Conservation (phyloP, 1,284 basidiomycete species). For the Cryptococcus sp. region DNA sequence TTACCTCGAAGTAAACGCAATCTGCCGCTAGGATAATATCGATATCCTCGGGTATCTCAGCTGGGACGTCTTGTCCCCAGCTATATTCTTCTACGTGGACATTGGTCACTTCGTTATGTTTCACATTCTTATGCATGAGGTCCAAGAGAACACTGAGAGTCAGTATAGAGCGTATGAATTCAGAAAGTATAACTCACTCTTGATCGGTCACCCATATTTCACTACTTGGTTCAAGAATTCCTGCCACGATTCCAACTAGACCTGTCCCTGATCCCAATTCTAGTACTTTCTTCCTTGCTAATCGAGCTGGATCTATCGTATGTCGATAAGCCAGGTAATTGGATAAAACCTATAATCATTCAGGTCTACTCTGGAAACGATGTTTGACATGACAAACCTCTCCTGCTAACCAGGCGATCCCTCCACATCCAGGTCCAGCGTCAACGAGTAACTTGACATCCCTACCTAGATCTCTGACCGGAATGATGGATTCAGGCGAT, state of each 20-base stretch:
- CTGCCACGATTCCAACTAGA: constrained; percentile 78
- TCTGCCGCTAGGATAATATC: constrained; percentile 80
- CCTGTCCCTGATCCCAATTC: constrained; percentile 86
- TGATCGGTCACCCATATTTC: constrained; percentile 81
- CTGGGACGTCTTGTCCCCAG: constrained; percentile 53
- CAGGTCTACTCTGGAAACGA: background rate
- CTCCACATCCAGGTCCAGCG: constrained; percentile 80
- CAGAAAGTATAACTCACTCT: constrained; percentile 56
- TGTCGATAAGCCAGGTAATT: constrained; percentile 62
- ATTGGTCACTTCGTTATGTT: constrained; percentile 57
- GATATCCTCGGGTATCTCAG: constrained; percentile 43
- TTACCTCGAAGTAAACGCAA: constrained; percentile 83
- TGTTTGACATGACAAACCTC: constrained; percentile 54
- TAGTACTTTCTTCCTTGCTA: constrained; percentile 60
- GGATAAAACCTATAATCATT: constrained; percentile 60
- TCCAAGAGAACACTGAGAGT: constrained; percentile 61
- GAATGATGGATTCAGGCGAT: constrained; percentile 23
- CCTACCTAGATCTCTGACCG: constrained; percentile 18
- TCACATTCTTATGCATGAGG: constrained; percentile 68
- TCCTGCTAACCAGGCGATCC: constrained; percentile 87
- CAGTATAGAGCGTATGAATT: background rate
- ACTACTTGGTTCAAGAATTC: constrained; percentile 57
- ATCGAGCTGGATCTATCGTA: constrained; percentile 43
- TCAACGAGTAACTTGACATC: constrained; percentile 55
- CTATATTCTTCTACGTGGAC: constrained; percentile 67